Evolutionary conservation across 495 filamentous ascomycete genomes (phyloP).

Genomic region (Lepidopterella palustris): DNA sequence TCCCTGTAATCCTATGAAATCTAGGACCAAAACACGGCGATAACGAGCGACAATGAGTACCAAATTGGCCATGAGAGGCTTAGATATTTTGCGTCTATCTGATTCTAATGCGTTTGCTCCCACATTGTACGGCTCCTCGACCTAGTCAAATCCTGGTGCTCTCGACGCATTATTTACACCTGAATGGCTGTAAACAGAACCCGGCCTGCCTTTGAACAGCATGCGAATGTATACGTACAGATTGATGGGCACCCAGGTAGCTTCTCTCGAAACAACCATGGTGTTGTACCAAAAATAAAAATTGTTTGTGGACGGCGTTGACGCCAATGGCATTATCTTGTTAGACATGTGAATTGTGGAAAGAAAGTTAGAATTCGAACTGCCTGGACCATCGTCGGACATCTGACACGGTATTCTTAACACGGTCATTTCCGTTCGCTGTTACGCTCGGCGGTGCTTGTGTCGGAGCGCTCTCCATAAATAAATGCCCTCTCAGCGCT

Average conservation of each 20-base stretch:
- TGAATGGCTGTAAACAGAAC: neutral
- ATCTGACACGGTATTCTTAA: too few species aligned
- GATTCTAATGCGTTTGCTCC: neutral
- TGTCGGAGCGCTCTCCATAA: conserved; percentile 91
- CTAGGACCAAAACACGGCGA: neutral
- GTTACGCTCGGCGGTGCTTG: conserved; percentile 96
- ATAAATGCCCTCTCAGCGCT: conserved; percentile 88
- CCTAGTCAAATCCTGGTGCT: neutral
- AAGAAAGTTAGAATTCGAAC: too few species aligned
- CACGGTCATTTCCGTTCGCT: conserved; percentile 91
- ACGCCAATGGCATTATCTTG: conserved; percentile 93
- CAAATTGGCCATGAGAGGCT: neutral
- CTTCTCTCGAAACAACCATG: neutral
- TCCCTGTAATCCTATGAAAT: neutral
- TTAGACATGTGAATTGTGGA: conserved; percentile 99
- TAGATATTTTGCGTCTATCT: neutral
- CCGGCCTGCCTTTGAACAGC: neutral
- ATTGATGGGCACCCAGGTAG: neutral
- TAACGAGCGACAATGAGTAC: neutral
- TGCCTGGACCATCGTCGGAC: too few species aligned
- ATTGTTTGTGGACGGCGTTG: conserved; percentile 98
- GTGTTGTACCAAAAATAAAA: conserved; percentile 60
- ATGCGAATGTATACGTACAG: neutral
- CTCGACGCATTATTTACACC: neutral
- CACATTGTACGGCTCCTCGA: neutral